Percentiles rank a stretch among this genome's conserved stretches.
phyloP scores from a whole-genome alignment of 2,329 filamentous ascomycete species.

The Ophiocordyceps camponoti-leonardi region DNA sequence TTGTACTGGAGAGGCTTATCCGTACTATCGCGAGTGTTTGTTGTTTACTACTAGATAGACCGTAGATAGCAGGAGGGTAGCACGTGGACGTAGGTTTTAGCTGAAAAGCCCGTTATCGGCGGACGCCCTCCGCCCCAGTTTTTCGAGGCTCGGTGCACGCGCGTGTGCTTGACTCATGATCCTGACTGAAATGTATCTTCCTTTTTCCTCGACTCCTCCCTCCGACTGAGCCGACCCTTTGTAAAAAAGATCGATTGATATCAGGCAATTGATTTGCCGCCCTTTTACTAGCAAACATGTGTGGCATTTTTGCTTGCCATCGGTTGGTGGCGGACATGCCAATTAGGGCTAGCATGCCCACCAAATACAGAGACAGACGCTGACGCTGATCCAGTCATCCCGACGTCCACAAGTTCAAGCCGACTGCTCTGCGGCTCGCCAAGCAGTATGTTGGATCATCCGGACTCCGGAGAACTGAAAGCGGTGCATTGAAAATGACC shows the following conservation, averaged over 20 bases:
- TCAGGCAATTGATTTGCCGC: background rate
- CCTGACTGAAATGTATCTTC: background rate
- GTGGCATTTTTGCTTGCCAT: slow-evolving; percentile 94
- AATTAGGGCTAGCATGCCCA: background rate
- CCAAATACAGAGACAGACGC: slow-evolving; percentile 1
- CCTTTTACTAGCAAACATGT: slow-evolving; percentile 46
- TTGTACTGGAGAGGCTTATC: background rate
- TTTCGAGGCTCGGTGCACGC: background rate
- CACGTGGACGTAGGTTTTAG: background rate
- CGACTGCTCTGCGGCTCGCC: slow-evolving; percentile 77
- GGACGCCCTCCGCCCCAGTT: background rate
- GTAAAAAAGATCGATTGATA: background rate
- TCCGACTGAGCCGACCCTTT: background rate
- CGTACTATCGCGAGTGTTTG: background rate
- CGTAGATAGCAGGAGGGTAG: background rate
- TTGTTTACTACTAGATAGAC: background rate
- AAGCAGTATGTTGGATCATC: slow-evolving; percentile 55
- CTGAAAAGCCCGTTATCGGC: background rate
- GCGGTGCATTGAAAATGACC: slow-evolving; percentile 2
- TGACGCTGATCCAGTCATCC: slow-evolving; percentile 41
- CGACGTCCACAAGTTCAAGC: slow-evolving; percentile 92
- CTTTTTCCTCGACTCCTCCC: background rate
- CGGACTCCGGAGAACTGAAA: no score
- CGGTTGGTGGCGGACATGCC: slow-evolving; percentile 38
- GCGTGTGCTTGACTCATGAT: background rate